Base-by-base conservation (phyloP, 1,284 basidiomycete species). In the Meira miltonrushii region DNA sequence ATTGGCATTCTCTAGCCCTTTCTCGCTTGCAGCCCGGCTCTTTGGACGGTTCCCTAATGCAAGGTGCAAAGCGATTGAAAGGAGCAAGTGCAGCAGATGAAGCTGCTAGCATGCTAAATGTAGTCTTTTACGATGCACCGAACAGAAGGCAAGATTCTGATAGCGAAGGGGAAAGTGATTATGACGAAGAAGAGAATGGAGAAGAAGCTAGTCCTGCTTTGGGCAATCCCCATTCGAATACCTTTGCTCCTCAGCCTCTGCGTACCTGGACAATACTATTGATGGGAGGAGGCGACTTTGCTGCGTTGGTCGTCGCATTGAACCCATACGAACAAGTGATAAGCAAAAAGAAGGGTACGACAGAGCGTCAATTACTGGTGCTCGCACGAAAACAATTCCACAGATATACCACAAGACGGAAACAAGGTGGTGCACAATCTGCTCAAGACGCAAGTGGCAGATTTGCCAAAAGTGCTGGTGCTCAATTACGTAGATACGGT, bases 261-360 rank as follows among this genome's bases (percentile, higher is more conserved):
- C 82, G 92, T 17, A 88, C 85, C 60, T 94, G 93, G 88, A 90
- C 92, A 0, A 79, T 97, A 82, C 88, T 97, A 72, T 93, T 97
- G 90, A 86, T 90, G 46, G 94, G 94, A 0, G 93, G 95, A 6
- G 94, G 94, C 12, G 93, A 98, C 79, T 98, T 98, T 80, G 93
- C 94, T 8, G 93, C 92, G 13, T 88, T 91, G 57, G 83, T 97
- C 28, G 87, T 92, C 77, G 82, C 65, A 62, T 83, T 74, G 74
- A 82, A 60, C 28, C 81, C 81, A 1, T 21, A 28, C 3, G 50
- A 62, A 28, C 65, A 65, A 17, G 61, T 59, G 33, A 46, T 41
- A 7, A 57, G 59, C 17, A 64, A 63, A 51, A 57, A 57, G 21
- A 54, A 17, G 54, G 60, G 15, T 43, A 57, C 33, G 52, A 48